A percentile compares a stretch with the other conserved stretches of the same genome.
Conservation (phyloP, 2,329 filamentous ascomycete genomes). For the Fusarium sp. region DNA sequence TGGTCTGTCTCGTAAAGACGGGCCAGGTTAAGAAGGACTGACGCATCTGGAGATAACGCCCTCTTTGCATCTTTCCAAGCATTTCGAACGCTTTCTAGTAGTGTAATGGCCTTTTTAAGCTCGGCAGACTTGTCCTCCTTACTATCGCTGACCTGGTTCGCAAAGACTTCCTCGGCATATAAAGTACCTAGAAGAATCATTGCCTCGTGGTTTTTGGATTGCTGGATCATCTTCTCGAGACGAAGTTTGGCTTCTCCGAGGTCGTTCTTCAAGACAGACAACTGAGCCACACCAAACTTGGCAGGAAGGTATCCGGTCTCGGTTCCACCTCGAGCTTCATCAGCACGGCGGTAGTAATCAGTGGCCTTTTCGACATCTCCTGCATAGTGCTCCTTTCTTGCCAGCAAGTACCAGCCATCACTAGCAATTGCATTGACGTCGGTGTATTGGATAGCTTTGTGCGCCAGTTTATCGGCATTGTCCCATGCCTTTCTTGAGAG, state of each 20-base stretch:
- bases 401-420: constrained; percentile 96
- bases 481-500: constrained; percentile 82
- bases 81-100: constrained; percentile 85
- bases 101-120: constrained; percentile 84
- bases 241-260: constrained; percentile 92
- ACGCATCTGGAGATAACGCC: constrained; percentile 81
- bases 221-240: constrained; percentile 92
- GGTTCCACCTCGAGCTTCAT: constrained; percentile 90
- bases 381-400: constrained; percentile 88
- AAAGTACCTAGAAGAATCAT: constrained; percentile 92
- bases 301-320: constrained; percentile 92
- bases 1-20: constrained; percentile 87
- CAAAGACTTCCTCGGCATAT: constrained; percentile 94
- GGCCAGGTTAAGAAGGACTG: constrained; percentile 90
- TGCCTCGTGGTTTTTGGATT: constrained; percentile 84
- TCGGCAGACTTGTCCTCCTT: constrained; percentile 91
- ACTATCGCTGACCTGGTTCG: constrained; percentile 74
- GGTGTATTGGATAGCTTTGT: constrained; percentile 94
- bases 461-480: constrained; percentile 86
- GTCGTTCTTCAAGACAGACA: constrained; percentile 86
- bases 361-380: constrained; percentile 79
- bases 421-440: constrained; percentile 97
- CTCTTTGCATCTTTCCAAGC: constrained; percentile 96
- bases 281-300: constrained; percentile 92
- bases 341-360: constrained; percentile 89